Evolutionary conservation across 75 land plant species (phyloP), one percentile per base, ranked within the genome.

Genomic region (Adiantum capillusveneris): DNA sequence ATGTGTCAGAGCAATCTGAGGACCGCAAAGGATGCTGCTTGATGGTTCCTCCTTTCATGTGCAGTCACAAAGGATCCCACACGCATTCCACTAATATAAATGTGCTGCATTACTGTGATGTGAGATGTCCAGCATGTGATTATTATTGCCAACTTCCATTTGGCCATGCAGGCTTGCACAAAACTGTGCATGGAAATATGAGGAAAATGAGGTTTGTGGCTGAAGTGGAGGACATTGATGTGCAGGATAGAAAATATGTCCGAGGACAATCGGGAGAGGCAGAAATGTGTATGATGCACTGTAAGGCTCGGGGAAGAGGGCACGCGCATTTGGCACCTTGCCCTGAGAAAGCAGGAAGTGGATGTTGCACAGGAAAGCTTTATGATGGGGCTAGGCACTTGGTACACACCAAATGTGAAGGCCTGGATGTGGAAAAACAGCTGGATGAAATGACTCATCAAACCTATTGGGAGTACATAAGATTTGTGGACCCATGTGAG

Each of bases 241-340:
- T 73, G 12, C 1, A 28, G 42, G 65, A 46, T 28, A 22, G 65
- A 20, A 60, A 61, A 29, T 73, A 73, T 25, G 44, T 31, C 0
- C 43, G 69, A 63, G 70, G 70, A 41, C 64, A 73, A 30, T 60
- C 57, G 0, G 65, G 69, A 1, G 31, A 22, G 29, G 63, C 63
- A 0, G 63, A 71, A 30, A 71, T 71, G 74, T 71, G 74, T 29
- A 65, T 49, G 31, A 66, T 73, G 75, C 64, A 66, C 41, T 73
- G 65, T 14, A 73, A 60, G 43, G 53, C 58, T 20, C 25, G 46
- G 28, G 65, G 75, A 2, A 39, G 60, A 5, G 65, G 75, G 0
- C 75, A 73, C 29, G 48, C 68, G 7, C 75, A 73, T 56, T 54
- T 73, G 27, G 31, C 54, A 21, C 31, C 0, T 0, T 73, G 69